Evolutionary conservation across 169 alveolate genomes (phyloP).

Genomic region (Ichthyophthirius multifiliis): DNA sequence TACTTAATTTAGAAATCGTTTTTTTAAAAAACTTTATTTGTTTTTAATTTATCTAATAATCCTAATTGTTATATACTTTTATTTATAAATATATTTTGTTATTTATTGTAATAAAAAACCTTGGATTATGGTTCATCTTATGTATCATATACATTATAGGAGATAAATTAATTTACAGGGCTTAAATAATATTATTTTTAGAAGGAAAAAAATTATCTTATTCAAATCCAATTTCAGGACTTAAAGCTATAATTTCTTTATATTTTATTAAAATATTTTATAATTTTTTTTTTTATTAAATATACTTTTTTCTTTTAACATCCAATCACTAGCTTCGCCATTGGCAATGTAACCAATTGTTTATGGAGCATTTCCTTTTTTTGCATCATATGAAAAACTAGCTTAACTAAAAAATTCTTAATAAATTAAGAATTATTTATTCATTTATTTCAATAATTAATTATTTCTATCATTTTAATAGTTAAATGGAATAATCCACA

Average conservation of each 20-base stretch:
- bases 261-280: neutral
- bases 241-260: slow-evolving; percentile 52
- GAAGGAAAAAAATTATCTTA: slow-evolving; percentile 41
- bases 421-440: slow-evolving; percentile 48
- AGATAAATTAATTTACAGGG: slow-evolving; percentile 24
- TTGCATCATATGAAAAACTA: slow-evolving; percentile 41
- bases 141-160: slow-evolving; percentile 8
- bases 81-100: neutral
- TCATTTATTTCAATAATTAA: neutral
- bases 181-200: slow-evolving; percentile 9
- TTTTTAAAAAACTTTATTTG: neutral
- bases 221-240: slow-evolving; percentile 77
- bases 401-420: slow-evolving; percentile 55
- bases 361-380: slow-evolving; percentile 64
- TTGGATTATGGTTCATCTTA: neutral
- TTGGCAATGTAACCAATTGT: slow-evolving; percentile 65
- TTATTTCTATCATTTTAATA: slow-evolving; percentile 25
- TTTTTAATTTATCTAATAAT: neutral
- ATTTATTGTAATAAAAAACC: neutral
- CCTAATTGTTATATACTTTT: neutral
- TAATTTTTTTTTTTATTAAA: neutral
- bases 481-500: slow-evolving; percentile 33
- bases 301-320: slow-evolving; percentile 44
- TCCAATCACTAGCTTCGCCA: slow-evolving; percentile 89
- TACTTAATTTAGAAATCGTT: neutral